Conservation (phyloP, 106 monocot species). For the Triglochin maritima region DNA sequence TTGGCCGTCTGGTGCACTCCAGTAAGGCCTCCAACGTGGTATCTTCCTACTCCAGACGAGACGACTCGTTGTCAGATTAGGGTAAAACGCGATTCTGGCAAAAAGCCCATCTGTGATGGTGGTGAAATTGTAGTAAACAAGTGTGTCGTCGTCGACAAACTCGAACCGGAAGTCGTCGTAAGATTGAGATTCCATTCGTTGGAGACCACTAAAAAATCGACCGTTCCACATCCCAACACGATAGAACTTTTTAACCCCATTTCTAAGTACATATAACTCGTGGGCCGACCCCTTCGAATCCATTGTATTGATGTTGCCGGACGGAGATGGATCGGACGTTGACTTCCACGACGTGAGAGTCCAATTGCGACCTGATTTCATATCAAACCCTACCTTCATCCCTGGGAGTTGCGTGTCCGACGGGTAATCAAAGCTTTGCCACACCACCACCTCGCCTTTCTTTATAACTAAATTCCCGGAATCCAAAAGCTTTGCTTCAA, state of each 20-base stretch:
- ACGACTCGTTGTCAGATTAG: neutral
- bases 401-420: slow-evolving; percentile 20
- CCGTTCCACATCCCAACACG: slow-evolving; percentile 21
- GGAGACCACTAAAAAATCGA: slow-evolving; percentile 3
- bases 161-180: neutral
- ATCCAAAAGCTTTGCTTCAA: slow-evolving; percentile 16
- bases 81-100: slow-evolving; percentile 2
- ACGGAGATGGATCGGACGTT: slow-evolving; percentile 7
- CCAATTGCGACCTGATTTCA: neutral
- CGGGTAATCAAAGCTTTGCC: slow-evolving; percentile 40
- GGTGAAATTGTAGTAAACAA: neutral
- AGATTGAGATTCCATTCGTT: neutral
- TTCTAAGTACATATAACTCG: neutral
- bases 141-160: neutral
- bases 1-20: neutral
- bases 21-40: neutral
- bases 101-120: neutral
- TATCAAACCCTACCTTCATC: slow-evolving; percentile 19
- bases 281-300: neutral
- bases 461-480: slow-evolving; percentile 20
- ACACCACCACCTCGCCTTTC: slow-evolving; percentile 4
- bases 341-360: slow-evolving; percentile 14
- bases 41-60: neutral
- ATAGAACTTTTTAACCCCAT: neutral
- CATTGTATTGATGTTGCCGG: neutral